phyloP scores from a whole-genome alignment of 495 filamentous ascomycete genomes.

The Xylaria longipes region DNA sequence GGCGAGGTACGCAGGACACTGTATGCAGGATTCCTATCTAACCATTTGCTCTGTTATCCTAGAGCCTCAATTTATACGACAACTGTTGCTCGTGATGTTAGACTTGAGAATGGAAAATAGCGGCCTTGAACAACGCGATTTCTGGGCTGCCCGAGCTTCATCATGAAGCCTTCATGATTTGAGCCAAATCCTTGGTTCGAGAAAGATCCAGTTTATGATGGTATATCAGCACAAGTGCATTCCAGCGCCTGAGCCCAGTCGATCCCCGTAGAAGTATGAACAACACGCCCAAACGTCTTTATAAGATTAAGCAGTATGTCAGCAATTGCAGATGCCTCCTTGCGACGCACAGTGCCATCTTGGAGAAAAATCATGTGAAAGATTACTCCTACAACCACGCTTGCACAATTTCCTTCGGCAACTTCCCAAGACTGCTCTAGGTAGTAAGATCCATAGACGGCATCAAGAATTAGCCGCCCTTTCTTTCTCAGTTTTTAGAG shows the following conservation, averaged over 20 bases:
- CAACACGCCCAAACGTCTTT: slow-evolving; percentile 4
- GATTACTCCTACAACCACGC: background rate
- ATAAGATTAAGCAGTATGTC: background rate
- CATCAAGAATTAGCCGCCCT: slow-evolving; percentile 10
- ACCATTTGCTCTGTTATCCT: too few relatives aligned
- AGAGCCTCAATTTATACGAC: too few relatives aligned
- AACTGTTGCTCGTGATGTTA: too few relatives aligned
- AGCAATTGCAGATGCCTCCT: slow-evolving; percentile 10
- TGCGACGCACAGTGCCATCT: background rate
- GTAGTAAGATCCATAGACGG: background rate
- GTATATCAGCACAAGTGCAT: slow-evolving; percentile 7
- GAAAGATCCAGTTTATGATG: background rate
- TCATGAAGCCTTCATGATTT: too few relatives aligned
- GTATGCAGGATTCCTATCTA: too few relatives aligned
- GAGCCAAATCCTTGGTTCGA: background rate
- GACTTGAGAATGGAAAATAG: too few relatives aligned
- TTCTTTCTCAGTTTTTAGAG: slow-evolving; percentile 12
- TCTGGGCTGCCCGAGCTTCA: too few relatives aligned
- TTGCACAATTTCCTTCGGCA: background rate
- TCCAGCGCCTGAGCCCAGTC: slow-evolving; percentile 8
- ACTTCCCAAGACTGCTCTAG: background rate
- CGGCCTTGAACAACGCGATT: too few relatives aligned
- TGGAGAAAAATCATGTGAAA: background rate
- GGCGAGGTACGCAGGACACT: too few relatives aligned
- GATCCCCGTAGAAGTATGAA: slow-evolving; percentile 7